phyloP scores from a whole-genome alignment of 2,329 filamentous ascomycete genomes.

The Phialophora macrospora region DNA sequence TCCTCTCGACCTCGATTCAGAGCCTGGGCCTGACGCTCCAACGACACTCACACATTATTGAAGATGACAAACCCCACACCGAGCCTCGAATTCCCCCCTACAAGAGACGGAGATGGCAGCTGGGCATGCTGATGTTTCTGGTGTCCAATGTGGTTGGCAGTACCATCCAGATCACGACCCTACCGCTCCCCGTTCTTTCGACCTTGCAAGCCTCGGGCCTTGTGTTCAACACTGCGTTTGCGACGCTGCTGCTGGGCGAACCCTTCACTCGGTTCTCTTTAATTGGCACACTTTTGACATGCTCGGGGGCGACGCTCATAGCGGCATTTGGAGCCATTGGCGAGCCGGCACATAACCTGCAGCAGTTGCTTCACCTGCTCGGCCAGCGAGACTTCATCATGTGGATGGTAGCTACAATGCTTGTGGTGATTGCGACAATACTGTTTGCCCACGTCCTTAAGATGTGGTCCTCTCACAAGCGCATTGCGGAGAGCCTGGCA shows the following conservation, averaged over 20 bases:
- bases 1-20: conserved; percentile 92
- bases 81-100: conserved; percentile 84
- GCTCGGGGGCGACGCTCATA: conserved; percentile 85
- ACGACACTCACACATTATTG: conserved; percentile 95
- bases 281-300: conserved; percentile 85
- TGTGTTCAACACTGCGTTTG: conserved; percentile 98
- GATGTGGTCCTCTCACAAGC: conserved; percentile 38
- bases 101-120: conserved; percentile 88
- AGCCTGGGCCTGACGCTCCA: conserved; percentile 94
- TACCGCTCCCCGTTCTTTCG: conserved; percentile 90
- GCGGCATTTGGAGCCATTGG: conserved; percentile 92
- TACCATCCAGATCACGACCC: conserved; percentile 94
- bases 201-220: conserved; percentile 94
- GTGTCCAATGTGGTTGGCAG: conserved; percentile 92
- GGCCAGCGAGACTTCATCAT: conserved; percentile 75
- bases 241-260: conserved; percentile 87
- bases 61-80: conserved; percentile 86
- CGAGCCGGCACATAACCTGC: conserved; percentile 85
- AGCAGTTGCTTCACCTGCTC: conserved; percentile 78
- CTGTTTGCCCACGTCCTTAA: conserved; percentile 58
- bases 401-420: conserved; percentile 83
- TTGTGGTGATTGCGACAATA: conserved; percentile 73
- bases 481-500: conserved; percentile 34
- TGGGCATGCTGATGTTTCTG: conserved; percentile 96
- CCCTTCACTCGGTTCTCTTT: conserved; percentile 95